Conservation (phyloP, 1,284 basidiomycete genomes). For the Mycosarcoma mackinlayi region DNA sequence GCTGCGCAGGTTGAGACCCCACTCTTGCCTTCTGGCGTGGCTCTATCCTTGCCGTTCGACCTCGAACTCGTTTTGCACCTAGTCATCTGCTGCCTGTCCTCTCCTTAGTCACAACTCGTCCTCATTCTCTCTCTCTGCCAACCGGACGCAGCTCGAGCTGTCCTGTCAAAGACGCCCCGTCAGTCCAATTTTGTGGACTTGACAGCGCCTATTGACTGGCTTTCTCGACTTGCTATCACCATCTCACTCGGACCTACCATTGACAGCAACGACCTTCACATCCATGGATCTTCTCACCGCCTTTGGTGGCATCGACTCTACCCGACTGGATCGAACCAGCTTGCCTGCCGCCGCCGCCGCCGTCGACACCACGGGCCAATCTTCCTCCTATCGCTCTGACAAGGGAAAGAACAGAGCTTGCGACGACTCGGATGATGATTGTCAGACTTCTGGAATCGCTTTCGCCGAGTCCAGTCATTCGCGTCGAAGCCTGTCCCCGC, state of each 20-base stretch:
- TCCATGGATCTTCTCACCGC: slow-evolving; percentile 21
- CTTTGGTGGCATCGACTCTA: slow-evolving; percentile 8
- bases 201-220: no score
- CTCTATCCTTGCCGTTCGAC: background rate
- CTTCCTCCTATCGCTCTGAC: slow-evolving; percentile 6
- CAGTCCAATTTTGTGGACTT: no score
- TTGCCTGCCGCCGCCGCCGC: slow-evolving; percentile 3
- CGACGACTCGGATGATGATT: slow-evolving; percentile 1
- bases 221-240: no score
- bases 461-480: slow-evolving; percentile 8
- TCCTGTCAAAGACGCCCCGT: no score
- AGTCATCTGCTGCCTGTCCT: no score
- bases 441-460: background rate
- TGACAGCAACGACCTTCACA: background rate
- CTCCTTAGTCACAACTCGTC: background rate
- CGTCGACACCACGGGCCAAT: no score
- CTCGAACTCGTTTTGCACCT: no score
- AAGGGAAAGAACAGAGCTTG: slow-evolving; percentile 34
- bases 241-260: no score
- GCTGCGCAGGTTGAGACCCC: no score
- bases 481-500: background rate
- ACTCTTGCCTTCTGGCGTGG: no score
- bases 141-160: no score
- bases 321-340: background rate
- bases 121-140: background rate